Base-by-base conservation (phyloP, 106 monocot genomes). In the Dactylorhiza incarnata region DNA sequence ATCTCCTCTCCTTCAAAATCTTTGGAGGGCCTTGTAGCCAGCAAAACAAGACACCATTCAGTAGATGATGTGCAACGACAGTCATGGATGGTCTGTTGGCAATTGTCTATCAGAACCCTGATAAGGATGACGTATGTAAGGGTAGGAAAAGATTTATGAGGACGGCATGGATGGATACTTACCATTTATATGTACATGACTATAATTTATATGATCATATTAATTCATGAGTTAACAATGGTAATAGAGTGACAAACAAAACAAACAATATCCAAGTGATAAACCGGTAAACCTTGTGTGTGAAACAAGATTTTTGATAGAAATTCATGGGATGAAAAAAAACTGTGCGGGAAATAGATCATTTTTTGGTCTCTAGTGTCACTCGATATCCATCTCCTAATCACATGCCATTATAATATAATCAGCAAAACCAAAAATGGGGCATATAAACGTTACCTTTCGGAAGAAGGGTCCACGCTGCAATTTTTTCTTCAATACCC, bases 401-500 rank as follows among this genome's bases (percentile, higher is more conserved):
- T 24, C 26, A 74, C 11, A 26, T 43, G 45, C 17, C 12, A 46
- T 46, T 15, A 16, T 7, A 46, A 45, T 46, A 69, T 46, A 69
- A 69, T 16, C 16, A 45, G 0, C 16, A 45, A 75, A 62, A 68
- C 48, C 13, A 47, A 17, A 73, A 26, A 37, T 37, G 43, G 52
- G 25, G 12, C 37, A 37, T 37, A 37, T 29, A 10, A 59, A 59
- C 24, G 23, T 44, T 12, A 94, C 93, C 93, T 90, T 88, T 88
- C 53, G 93, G 93, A 78, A 94, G 83, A 79, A 94, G 90, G 48
- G 93, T 88, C 93, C 93, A 94, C 37, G 93, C 90, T 16, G 90
- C 90, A 74, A 94, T 90, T 69, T 90, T 94, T 37, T 94, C 88
- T 75, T 94, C 93, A 74, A 94, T 83, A 59, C 76, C 74, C 49